Percentiles rank a stretch among this genome's conserved stretches.
Conservation (phyloP, 2,329 filamentous ascomycete species). For the Didymella keratinophila region DNA sequence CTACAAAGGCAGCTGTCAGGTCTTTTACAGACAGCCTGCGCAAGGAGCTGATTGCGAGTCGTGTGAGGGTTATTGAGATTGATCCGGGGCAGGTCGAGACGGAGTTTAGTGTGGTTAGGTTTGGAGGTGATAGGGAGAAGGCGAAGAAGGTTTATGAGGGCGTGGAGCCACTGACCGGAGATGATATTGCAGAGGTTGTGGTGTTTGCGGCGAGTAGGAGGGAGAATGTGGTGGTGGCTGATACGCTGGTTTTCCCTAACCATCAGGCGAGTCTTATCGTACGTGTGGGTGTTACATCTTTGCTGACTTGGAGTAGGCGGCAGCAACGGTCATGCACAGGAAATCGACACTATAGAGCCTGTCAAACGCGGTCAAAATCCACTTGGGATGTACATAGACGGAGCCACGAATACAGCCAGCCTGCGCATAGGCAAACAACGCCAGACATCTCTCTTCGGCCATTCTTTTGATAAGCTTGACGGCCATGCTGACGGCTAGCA, state of each 20-base stretch:
- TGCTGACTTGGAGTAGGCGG: slow-evolving; percentile 32
- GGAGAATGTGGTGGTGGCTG: slow-evolving; percentile 90
- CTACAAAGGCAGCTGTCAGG: slow-evolving; percentile 87
- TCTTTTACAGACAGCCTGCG: slow-evolving; percentile 84
- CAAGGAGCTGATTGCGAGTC: slow-evolving; percentile 80
- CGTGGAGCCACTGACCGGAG: slow-evolving; percentile 77
- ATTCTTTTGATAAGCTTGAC: background rate
- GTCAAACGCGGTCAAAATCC: too few species aligned
- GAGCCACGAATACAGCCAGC: background rate
- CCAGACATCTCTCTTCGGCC: background rate
- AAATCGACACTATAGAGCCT: slow-evolving; percentile 25
- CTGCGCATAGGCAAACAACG: too few species aligned
- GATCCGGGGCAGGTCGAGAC: slow-evolving; percentile 95
- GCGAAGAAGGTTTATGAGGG: slow-evolving; percentile 86
- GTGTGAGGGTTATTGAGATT: slow-evolving; percentile 84
- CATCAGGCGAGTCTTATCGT: slow-evolving; percentile 72
- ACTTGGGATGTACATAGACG: background rate
- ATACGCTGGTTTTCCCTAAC: slow-evolving; percentile 85
- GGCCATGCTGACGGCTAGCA: background rate
- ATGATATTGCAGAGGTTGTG: slow-evolving; percentile 89
- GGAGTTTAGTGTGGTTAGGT: slow-evolving; percentile 88
- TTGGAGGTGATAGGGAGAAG: slow-evolving; percentile 87
- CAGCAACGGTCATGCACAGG: slow-evolving; percentile 49
- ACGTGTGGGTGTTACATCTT: too few species aligned
- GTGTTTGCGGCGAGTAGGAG: slow-evolving; percentile 84